phyloP scores from a whole-genome alignment of 2,329 filamentous ascomycete genomes.

The Thelonectria blattea region DNA sequence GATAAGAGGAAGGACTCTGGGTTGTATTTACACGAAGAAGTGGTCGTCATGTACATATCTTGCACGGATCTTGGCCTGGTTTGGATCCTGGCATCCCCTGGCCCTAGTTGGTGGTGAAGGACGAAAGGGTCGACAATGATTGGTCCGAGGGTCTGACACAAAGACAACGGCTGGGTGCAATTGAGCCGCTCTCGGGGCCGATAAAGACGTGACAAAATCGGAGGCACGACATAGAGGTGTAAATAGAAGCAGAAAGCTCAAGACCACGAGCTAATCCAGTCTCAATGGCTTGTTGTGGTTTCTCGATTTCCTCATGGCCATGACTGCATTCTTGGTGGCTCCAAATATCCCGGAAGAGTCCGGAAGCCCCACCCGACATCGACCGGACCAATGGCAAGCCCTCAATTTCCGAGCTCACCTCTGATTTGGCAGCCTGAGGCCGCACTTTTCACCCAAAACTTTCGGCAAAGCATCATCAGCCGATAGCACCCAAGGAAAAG shows the following conservation, averaged over 20 bases:
- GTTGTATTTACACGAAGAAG: background rate
- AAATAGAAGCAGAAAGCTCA: background rate
- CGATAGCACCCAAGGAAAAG: slow-evolving; percentile 50
- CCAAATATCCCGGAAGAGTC: slow-evolving; percentile 39
- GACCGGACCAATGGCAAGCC: slow-evolving; percentile 51
- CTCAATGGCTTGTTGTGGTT: slow-evolving; percentile 1
- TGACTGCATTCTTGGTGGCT: slow-evolving; percentile 17
- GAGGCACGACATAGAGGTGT: background rate
- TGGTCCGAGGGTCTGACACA: slow-evolving; percentile 25
- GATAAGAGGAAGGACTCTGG: slow-evolving; percentile 21
- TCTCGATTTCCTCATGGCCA: slow-evolving; percentile 12
- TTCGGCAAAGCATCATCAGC: slow-evolving; percentile 51
- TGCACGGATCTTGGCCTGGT: slow-evolving; percentile 8
- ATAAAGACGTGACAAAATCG: background rate
- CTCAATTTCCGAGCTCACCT: slow-evolving; percentile 53
- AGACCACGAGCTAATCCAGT: background rate
- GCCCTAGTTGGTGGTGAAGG: slow-evolving; percentile 26
- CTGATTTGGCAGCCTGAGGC: slow-evolving; percentile 51
- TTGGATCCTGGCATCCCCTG: slow-evolving; percentile 15
- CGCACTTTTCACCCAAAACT: slow-evolving; percentile 47
- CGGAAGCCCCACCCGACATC: slow-evolving; percentile 37
- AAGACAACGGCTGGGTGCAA: slow-evolving; percentile 10
- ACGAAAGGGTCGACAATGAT: slow-evolving; percentile 34
- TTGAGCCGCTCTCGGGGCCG: slow-evolving; percentile 15
- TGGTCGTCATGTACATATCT: background rate